Conservation (phyloP, 2,329 filamentous ascomycete species). For the Didymella lethalis region DNA sequence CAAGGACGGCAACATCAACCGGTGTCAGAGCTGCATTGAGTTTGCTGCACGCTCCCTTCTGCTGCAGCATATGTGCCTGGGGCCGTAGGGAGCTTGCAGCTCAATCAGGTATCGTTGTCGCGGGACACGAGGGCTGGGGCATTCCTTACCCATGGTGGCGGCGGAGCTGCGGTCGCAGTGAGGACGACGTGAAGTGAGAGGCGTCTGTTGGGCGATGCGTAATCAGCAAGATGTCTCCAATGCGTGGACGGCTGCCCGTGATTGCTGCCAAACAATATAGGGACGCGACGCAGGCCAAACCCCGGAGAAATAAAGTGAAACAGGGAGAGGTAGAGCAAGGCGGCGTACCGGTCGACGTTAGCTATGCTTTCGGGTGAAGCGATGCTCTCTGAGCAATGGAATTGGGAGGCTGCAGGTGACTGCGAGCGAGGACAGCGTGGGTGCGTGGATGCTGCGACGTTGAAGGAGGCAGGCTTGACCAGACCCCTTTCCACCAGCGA, state of each 20-base stretch:
- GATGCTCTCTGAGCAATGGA: conserved; percentile 46
- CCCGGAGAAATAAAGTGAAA: conserved; percentile 46
- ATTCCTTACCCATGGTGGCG: conserved; percentile 51
- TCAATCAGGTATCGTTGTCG: conserved; percentile 22
- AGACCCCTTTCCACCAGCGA: conserved; percentile 40
- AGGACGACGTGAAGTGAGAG: conserved; percentile 43
- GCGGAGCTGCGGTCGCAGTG: conserved; percentile 41
- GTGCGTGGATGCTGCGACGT: conserved; percentile 42
- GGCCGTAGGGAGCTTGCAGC: conserved; percentile 18
- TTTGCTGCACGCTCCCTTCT: conserved; percentile 16
- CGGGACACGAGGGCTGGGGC: conserved; percentile 19
- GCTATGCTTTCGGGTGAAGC: conserved; percentile 47
- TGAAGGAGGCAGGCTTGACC: conserved; percentile 49
- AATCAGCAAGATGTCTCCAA: conserved; percentile 33
- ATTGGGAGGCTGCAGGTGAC: conserved; percentile 31
- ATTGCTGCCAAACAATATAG: conserved; percentile 41
- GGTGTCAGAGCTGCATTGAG: conserved; percentile 24
- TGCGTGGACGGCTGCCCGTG: conserved; percentile 27
- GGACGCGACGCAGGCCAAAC: conserved; percentile 46
- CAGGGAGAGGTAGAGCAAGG: conserved; percentile 28
- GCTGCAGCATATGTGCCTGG: conserved; percentile 23
- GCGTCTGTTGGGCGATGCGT: conserved; percentile 38
- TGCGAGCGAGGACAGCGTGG: conserved; percentile 41
- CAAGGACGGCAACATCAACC: conserved; percentile 24
- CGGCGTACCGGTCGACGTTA: conserved; percentile 50